phyloP scores from a whole-genome alignment of 148 eudicot species.

The Vaccinium macrocarpon region DNA sequence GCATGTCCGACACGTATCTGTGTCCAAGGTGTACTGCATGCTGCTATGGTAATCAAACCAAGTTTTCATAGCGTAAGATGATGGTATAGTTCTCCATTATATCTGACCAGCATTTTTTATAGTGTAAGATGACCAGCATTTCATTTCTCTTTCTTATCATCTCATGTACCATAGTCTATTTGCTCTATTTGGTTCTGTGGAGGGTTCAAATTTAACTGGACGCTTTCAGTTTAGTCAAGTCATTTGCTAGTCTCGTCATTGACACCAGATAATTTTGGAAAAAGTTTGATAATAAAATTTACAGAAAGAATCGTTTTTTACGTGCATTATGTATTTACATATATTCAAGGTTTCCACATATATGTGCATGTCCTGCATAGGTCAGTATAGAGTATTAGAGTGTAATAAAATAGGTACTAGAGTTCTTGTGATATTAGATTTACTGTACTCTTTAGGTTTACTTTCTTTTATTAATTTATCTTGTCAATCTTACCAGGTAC shows the following conservation, averaged over 20 bases:
- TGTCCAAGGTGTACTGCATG: not conserved
- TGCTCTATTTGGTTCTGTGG: not conserved
- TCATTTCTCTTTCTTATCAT: not conserved
- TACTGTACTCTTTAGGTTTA: not conserved
- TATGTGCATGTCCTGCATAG: too few species aligned
- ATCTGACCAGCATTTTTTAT: not conserved
- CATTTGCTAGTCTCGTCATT: not conserved
- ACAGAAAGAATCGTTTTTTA: not conserved
- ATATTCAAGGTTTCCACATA: not conserved
- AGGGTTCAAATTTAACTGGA: not conserved
- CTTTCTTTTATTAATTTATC: conserved; percentile 16
- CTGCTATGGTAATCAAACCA: not conserved
- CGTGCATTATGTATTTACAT: not conserved
- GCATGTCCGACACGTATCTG: not conserved
- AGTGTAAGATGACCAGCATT: not conserved
- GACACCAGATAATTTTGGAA: not conserved
- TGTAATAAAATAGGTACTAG: conserved; percentile 1
- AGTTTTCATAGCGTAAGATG: not conserved
- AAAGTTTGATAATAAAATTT: too few species aligned
- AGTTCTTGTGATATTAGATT: not conserved
- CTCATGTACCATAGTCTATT: not conserved
- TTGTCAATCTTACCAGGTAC: conserved; percentile 49
- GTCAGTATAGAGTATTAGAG: not conserved
- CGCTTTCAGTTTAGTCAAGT: not conserved
- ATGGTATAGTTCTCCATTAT: not conserved